A percentile compares a stretch with the other conserved stretches of the same genome.
These are phyloP conservation scores for Calonectria montana DNA, from an alignment of 2,329 filamentous ascomycete species.

Conservation along the genomic window DNA sequence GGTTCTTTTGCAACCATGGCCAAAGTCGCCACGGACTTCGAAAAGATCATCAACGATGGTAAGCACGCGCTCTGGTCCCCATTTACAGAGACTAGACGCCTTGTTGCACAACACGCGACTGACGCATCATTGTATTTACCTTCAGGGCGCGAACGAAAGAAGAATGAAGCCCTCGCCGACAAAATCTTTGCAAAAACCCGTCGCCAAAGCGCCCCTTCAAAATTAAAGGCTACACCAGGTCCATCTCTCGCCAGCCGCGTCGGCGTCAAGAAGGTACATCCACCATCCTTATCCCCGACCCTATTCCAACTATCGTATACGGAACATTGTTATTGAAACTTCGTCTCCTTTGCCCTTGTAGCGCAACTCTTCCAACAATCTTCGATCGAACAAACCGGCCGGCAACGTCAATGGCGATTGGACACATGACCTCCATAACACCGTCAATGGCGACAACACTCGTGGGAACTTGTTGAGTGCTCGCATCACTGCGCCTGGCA, in stretches of 20 bases:
- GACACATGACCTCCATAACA: slow-evolving; percentile 76
- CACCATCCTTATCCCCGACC: neutral
- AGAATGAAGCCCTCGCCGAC: slow-evolving; percentile 77
- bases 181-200: slow-evolving; percentile 76
- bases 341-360: slow-evolving; percentile 27
- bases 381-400: slow-evolving; percentile 42
- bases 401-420: slow-evolving; percentile 75
- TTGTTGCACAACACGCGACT: neutral
- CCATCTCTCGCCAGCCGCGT: slow-evolving; percentile 77
- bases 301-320: neutral
- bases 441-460: slow-evolving; percentile 49
- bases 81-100: neutral
- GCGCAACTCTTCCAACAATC: slow-evolving; percentile 36
- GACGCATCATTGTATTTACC: neutral
- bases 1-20: slow-evolving; percentile 48
- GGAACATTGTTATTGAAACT: slow-evolving; percentile 18
- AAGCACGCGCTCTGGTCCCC: slow-evolving; percentile 22
- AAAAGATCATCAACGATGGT: slow-evolving; percentile 68
- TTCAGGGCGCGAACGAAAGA: slow-evolving; percentile 74
- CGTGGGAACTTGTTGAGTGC: slow-evolving; percentile 56
- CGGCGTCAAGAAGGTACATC: slow-evolving; percentile 75
- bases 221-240: slow-evolving; percentile 56
- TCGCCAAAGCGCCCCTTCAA: slow-evolving; percentile 65
- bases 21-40: slow-evolving; percentile 61
- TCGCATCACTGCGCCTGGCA: slow-evolving; percentile 57